Evolutionary conservation across 2,329 filamentous ascomycete genomes (phyloP), one percentile per base, ranked within the genome.

Genomic region (Rugonectria rugulosa): DNA sequence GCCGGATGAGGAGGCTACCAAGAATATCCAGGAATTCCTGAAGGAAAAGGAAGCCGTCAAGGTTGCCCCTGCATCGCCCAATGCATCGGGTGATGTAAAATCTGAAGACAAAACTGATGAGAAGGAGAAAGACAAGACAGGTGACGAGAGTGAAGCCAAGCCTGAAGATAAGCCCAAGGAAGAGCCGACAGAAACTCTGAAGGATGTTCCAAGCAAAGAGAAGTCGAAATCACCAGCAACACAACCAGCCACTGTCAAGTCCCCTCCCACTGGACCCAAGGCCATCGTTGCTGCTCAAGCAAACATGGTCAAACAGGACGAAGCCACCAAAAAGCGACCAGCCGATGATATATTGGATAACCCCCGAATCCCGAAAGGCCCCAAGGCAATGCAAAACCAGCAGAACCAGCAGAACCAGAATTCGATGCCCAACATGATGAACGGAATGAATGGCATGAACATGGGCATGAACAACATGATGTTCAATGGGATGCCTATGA

Each of bases 21-120:
- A 84, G 67, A 93, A 90, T 75, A 91, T 97, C 63, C 90, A 91
- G 77, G 84, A 84, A 32, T 97, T 89, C 70, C 71, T 86, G 60
- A 81, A 81, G 65, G 81, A 82, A 62, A 86, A 83, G 72, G 82
- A 84, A 68, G 53, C 66, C 29, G 74, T 77, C n/a, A 81, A 81
- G 64, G 82, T 61, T 11, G 60, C 73, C 12, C 68, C 72, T 10
- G 44, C 66, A 20, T 72, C 75, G 6, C 68, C 72, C 0, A 73
- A 70, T 49, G 58, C 64, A 11, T 68, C 52, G 20, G 57, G 46
- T 34, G 60, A 67, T 43, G 49, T 17, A 29, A 66, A 56, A 44
- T 20, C 43, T n/a, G 59, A 65, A 17, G 63, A 48, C n/a, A 60
- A 63, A 34, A 49, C 41, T 14, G 59, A 66, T 17, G 63, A 49